Base-by-base conservation (phyloP, 257 asterid species). In the Ocimum tenuiflorum region DNA sequence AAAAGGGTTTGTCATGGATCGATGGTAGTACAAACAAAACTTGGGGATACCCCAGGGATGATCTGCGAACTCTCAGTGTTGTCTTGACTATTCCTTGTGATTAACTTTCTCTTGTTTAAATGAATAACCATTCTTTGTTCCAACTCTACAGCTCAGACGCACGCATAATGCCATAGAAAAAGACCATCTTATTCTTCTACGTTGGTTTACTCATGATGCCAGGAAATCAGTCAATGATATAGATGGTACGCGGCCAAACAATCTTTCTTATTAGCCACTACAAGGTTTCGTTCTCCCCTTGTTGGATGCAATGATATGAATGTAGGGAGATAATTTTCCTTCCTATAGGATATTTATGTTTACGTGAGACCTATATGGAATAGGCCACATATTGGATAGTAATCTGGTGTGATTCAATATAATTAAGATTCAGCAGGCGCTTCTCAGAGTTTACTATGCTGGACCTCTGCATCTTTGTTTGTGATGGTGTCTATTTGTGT, bases 131-230 rank as follows among this genome's bases (percentile, higher is more conserved):
- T 60, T 12, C 47, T 53, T 41, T 42, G 49, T 68, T 38, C 19
- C 38, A 49, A 48, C 39, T 60, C 50, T 77, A 39, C 98, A 91
- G 98, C 67, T 91, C 48, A 81, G 74, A 33, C 76, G 63, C 61
- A 73, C 82, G 58, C 76, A 81, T 12, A 77, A 65, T 42, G 74
- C 78, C 67, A 62, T 82, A 63, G 83, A 77, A 62, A 38, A 58
- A 11, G 87, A 86, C 61, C 81, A 68, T 51, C 75, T 75, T 15
- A 42, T 67, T 27, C 64, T 75, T 13, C 53, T 65, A 49, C 86
- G 95, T 65, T 80, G 83, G 75, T 84, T 83, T 75, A 63, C 83
- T 10, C 79, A 42, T 55, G 82, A 81, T 72, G 70, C 80, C 39
- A 68, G 89, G 75, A 68, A 79, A 53, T 76, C 80, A n/a, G 68